phyloP scores from a whole-genome alignment of 495 filamentous ascomycete species.

The Xylaria longipes region DNA sequence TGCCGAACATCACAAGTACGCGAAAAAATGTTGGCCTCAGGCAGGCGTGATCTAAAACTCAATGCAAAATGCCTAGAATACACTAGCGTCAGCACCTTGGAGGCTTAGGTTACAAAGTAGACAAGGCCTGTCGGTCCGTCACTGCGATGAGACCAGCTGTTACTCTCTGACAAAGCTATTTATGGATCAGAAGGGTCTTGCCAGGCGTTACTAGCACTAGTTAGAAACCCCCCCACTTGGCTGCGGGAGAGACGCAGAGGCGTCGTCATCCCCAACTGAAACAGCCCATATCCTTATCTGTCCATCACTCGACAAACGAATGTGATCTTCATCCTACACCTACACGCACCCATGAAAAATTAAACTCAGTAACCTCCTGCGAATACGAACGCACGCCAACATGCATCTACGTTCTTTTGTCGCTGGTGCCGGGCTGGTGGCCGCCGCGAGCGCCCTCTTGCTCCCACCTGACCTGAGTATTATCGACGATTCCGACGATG shows the following conservation, averaged over 20 bases:
- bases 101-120: too few species aligned
- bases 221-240: constrained; percentile 8
- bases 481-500: constrained; percentile 30
- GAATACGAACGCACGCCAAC: constrained; percentile 22
- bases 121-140: background rate
- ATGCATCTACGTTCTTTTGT: constrained; percentile 41
- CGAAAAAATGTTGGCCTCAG: too few species aligned
- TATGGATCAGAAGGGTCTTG: background rate
- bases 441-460: constrained; percentile 40
- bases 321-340: background rate
- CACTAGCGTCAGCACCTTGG: too few species aligned
- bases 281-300: background rate
- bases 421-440: constrained; percentile 42
- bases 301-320: constrained; percentile 20
- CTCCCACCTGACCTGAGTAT: constrained; percentile 37
- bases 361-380: constrained; percentile 29
- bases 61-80: too few species aligned
- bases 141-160: background rate
- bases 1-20: too few species aligned
- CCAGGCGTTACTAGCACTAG: background rate
- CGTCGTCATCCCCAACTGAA: constrained; percentile 16
- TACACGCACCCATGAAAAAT: constrained; percentile 28
- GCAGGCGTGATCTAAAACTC: too few species aligned
- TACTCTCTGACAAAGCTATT: background rate
- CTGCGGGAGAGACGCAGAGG: constrained; percentile 8